Percentiles rank a stretch among this genome's conserved stretches.
Conservation (phyloP, 2,329 filamentous ascomycete species). For the Hypoxylon sp. region DNA sequence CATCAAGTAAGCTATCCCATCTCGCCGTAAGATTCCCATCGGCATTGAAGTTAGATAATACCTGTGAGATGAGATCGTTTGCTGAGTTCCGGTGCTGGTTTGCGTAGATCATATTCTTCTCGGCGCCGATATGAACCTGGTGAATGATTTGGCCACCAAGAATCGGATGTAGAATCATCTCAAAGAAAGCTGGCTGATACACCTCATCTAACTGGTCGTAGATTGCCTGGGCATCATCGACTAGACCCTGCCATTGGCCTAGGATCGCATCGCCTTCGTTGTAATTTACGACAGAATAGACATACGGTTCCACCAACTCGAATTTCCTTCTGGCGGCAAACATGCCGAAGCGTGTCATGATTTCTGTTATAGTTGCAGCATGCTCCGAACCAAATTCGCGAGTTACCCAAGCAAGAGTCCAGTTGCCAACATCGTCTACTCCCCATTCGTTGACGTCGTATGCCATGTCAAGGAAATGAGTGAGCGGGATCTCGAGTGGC, state of each 20-base stretch:
- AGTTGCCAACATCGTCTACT: slow-evolving; percentile 68
- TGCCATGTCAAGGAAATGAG: slow-evolving; percentile 77
- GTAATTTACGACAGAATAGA: slow-evolving; percentile 73
- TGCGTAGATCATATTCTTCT: slow-evolving; percentile 66
- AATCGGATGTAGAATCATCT: slow-evolving; percentile 72
- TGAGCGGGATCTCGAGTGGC: slow-evolving; percentile 74
- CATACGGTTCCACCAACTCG: slow-evolving; percentile 70
- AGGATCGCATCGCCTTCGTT: slow-evolving; percentile 72
- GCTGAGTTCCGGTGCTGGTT: slow-evolving; percentile 66
- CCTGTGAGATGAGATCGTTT: slow-evolving; percentile 66
- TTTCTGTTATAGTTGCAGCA: slow-evolving; percentile 64
- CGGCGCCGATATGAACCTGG: slow-evolving; percentile 65
- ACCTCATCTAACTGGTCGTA: slow-evolving; percentile 67
- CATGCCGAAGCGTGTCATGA: slow-evolving; percentile 69
- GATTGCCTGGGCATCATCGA: slow-evolving; percentile 67
- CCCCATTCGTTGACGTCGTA: slow-evolving; percentile 73
- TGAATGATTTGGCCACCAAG: slow-evolving; percentile 70
- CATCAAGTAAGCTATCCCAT: slow-evolving; percentile 71
- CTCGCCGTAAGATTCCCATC: slow-evolving; percentile 69
- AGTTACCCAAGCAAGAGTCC: slow-evolving; percentile 70
- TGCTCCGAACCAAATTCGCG: slow-evolving; percentile 69
- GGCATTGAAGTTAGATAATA: slow-evolving; percentile 68
- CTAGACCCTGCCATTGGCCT: slow-evolving; percentile 67
- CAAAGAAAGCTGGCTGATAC: slow-evolving; percentile 72
- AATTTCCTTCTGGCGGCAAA: slow-evolving; percentile 72